These are phyloP conservation scores for Acidomyces sp. DNA, from an alignment of 495 filamentous ascomycete species.

Conservation along the genomic window DNA sequence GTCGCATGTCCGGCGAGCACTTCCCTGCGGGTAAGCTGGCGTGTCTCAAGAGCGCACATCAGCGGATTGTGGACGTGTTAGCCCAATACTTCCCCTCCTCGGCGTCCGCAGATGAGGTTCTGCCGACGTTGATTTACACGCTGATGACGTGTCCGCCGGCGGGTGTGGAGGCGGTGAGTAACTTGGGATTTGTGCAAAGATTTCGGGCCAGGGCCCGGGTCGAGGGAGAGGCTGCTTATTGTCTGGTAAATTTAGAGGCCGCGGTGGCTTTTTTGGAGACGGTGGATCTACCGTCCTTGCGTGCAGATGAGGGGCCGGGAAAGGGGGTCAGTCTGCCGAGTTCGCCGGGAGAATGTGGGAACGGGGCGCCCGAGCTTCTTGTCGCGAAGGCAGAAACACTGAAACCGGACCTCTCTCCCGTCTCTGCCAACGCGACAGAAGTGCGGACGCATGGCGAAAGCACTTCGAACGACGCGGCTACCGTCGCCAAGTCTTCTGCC, in stretches of 20 bases:
- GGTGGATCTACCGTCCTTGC: conserved; percentile 81
- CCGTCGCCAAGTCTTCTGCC: conserved; percentile 17
- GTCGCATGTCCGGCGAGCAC: conserved; percentile 72
- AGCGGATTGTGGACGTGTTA: conserved; percentile 84
- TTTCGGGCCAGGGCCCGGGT: conserved; percentile 80
- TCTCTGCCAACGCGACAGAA: conserved; percentile 15
- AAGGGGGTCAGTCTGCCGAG: conserved; percentile 41
- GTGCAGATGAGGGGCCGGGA: conserved; percentile 59
- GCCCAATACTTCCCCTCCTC: conserved; percentile 64
- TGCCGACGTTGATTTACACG: conserved; percentile 90
- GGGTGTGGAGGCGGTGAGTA: conserved; percentile 79
- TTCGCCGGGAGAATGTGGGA: conserved; percentile 30
- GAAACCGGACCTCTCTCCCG: conserved; percentile 7
- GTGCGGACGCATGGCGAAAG: no score
- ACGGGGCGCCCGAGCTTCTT: neutral
- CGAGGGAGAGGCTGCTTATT: conserved; percentile 89
- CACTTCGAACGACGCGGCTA: conserved; percentile 27
- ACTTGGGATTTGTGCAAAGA: conserved; percentile 83
- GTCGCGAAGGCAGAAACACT: conserved; percentile 1
- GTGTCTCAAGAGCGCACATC: conserved; percentile 76
- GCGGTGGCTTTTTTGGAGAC: conserved; percentile 94
- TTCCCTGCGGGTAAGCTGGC: conserved; percentile 87
- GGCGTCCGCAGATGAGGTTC: conserved; percentile 90
- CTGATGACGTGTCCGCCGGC: conserved; percentile 82
- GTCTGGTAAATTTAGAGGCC: conserved; percentile 89